phyloP scores from a whole-genome alignment of 345 rosid species.

The Firmiana major region DNA sequence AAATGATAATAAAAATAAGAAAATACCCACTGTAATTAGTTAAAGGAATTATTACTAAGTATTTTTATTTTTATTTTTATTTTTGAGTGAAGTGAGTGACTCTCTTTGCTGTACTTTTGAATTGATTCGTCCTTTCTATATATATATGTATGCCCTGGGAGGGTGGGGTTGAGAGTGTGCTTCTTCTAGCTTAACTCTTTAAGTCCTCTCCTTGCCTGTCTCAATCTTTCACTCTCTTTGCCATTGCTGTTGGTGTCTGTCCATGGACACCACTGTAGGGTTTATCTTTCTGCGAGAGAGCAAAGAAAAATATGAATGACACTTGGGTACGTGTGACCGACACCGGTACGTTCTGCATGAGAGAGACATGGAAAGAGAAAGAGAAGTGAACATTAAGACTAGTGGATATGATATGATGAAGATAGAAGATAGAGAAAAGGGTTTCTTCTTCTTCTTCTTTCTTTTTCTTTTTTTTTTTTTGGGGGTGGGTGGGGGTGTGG shows the following conservation, averaged over 20 bases:
- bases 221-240: not conserved
- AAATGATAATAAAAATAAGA: not conserved
- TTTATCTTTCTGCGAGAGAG: not conserved
- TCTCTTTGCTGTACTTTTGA: not conserved
- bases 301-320: slow-evolving; percentile 15
- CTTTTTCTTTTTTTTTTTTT: not conserved
- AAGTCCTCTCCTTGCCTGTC: not conserved
- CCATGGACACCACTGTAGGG: not conserved
- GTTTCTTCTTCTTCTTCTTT: not conserved
- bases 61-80: too few species aligned
- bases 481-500: not conserved
- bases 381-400: not conserved
- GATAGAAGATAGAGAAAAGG: not conserved
- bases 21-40: not conserved
- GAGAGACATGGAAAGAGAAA: slow-evolving; percentile 18
- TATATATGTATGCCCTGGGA: not conserved
- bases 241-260: not conserved
- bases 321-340: slow-evolving; percentile 33
- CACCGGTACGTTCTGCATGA: slow-evolving; percentile 55
- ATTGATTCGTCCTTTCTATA: not conserved
- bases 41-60: too few species aligned
- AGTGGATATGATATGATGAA: not conserved
- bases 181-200: not conserved
- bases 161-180: not conserved
- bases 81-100: not conserved